phyloP scores from a whole-genome alignment of 1,284 basidiomycete species.

The Leccinum subfulvum region DNA sequence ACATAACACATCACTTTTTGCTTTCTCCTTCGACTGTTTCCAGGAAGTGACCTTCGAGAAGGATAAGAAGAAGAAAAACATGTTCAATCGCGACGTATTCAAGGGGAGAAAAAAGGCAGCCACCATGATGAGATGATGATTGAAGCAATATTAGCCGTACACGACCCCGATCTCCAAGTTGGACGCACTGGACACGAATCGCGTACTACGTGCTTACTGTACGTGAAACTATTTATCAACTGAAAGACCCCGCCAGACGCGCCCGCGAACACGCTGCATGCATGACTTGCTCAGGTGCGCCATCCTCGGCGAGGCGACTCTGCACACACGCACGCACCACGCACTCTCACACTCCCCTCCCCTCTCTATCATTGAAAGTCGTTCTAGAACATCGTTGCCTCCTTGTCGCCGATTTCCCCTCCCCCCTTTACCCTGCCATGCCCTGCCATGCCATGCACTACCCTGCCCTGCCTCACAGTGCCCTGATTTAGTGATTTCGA shows the following conservation, averaged over 20 bases:
- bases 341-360: not conserved
- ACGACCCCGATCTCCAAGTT: not conserved
- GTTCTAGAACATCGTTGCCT: not conserved
- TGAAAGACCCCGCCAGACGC: not conserved
- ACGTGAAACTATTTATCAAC: not conserved
- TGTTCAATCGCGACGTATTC: not conserved
- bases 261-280: not conserved
- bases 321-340: not conserved
- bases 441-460: not conserved
- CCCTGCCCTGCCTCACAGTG: not conserved
- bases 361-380: not conserved
- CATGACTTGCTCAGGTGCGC: slow-evolving; percentile 2
- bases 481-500: slow-evolving; percentile 6
- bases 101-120: not conserved
- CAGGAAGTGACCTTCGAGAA: not conserved
- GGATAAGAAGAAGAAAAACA: not conserved
- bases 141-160: not conserved
- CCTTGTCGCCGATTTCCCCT: slow-evolving; percentile 13
- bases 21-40: not conserved
- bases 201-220: not conserved
- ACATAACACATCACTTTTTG: not conserved
- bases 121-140: not conserved
- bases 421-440: not conserved
- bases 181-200: not conserved
- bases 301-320: slow-evolving; percentile 6